These are phyloP conservation scores for Hymenoscyphus albidus DNA, from an alignment of 2,329 filamentous ascomycete species.

Conservation along the genomic window DNA sequence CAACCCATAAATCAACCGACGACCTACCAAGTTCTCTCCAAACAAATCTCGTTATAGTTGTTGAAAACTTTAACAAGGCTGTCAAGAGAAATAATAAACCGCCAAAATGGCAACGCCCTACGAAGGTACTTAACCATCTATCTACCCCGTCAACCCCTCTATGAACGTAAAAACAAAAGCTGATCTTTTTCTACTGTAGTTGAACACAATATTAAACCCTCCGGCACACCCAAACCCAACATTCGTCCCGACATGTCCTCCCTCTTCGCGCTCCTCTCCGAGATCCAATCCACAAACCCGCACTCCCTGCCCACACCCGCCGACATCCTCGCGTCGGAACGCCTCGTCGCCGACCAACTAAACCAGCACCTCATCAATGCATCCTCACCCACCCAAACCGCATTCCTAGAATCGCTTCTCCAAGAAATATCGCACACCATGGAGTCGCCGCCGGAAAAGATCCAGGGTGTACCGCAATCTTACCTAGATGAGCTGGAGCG, in stretches of 20 bases:
- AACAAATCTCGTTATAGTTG: neutral
- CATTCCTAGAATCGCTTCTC: constrained; percentile 50
- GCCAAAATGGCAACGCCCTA: constrained; percentile 51
- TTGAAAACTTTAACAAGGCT: neutral
- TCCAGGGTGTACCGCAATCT: constrained; percentile 54
- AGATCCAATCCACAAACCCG: constrained; percentile 45
- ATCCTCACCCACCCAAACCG: constrained; percentile 38
- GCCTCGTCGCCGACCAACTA: constrained; percentile 57
- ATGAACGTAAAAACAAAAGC: constrained; percentile 4
- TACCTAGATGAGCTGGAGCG: constrained; percentile 59
- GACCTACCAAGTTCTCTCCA: neutral
- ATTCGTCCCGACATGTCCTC: constrained; percentile 60
- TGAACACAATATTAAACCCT: constrained; percentile 55
- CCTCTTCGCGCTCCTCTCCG: constrained; percentile 53
- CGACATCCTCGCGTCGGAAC: constrained; percentile 54
- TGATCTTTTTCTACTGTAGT: constrained; percentile 41
- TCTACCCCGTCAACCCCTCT: constrained; percentile 12
- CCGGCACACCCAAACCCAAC: constrained; percentile 35
- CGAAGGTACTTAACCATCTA: constrained; percentile 42
- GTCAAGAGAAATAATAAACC: neutral
- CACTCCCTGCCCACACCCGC: constrained; percentile 58
- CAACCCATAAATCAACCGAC: neutral
- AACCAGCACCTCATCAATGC: constrained; percentile 46
- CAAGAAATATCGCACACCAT: constrained; percentile 47
- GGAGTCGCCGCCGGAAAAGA: constrained; percentile 46